A percentile compares a stretch with the other conserved stretches of the same genome.
Conservation (phyloP, 73 alveolate species). For the Uronychia setigera region DNA sequence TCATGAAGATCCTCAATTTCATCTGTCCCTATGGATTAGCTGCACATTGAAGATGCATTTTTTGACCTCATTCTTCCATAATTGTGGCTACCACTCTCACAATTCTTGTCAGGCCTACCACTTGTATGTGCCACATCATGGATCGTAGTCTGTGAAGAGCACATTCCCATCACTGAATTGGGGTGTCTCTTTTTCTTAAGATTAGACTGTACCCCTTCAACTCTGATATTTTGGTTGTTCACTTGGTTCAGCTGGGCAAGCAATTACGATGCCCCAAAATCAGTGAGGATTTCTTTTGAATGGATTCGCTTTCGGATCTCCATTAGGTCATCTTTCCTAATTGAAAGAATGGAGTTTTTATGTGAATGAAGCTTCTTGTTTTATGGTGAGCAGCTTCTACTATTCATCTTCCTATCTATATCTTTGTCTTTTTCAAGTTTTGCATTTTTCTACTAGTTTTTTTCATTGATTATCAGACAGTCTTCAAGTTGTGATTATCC, state of each 20-base stretch:
- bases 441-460: neutral
- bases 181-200: neutral
- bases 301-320: neutral
- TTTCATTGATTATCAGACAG: neutral
- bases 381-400: neutral
- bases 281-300: neutral
- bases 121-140: neutral
- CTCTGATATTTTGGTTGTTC: neutral
- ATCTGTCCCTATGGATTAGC: neutral
- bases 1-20: neutral
- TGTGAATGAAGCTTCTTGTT: neutral
- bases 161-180: too few relatives aligned
- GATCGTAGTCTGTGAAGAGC: too few relatives aligned
- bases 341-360: neutral
- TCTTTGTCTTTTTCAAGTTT: neutral
- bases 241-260: neutral
- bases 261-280: neutral
- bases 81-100: neutral
- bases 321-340: neutral
- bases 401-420: neutral
- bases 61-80: neutral
- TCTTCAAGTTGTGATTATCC: neutral
- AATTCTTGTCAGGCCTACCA: neutral
- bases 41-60: neutral
- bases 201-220: neutral